Conservation (phyloP, 169 alveolate species). For the Plasmodium inui region DNA sequence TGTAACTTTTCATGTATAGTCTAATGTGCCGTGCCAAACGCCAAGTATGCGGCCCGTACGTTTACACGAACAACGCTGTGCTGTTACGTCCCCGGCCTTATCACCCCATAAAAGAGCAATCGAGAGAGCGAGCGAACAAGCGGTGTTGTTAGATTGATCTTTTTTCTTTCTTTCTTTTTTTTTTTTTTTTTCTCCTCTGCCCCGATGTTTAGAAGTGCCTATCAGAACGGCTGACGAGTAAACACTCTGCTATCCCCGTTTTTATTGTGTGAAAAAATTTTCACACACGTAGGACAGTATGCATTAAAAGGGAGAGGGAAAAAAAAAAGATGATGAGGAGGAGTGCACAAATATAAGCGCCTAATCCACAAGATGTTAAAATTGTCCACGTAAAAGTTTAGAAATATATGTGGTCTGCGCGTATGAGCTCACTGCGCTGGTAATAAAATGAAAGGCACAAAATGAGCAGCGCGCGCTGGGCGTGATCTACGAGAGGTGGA, state of each 20-base stretch:
- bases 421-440: background rate
- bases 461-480: background rate
- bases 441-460: background rate
- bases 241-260: background rate
- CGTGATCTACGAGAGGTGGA: background rate
- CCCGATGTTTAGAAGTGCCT: background rate
- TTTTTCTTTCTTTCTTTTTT: background rate
- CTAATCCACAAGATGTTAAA: background rate
- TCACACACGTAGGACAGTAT: background rate
- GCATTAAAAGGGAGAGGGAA: background rate
- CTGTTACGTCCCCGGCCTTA: background rate
- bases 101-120: background rate
- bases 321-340: background rate
- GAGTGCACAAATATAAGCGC: background rate
- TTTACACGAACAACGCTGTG: background rate
- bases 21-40: background rate
- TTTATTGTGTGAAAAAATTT: background rate
- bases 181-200: background rate
- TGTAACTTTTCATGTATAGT: background rate
- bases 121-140: background rate
- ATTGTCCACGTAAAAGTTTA: background rate
- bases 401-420: background rate
- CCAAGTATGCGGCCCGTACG: background rate
- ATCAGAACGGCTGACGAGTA: background rate
- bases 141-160: background rate